Evolutionary conservation across 2,329 filamentous ascomycete species (phyloP).

Genomic region (Penicillium sp.): DNA sequence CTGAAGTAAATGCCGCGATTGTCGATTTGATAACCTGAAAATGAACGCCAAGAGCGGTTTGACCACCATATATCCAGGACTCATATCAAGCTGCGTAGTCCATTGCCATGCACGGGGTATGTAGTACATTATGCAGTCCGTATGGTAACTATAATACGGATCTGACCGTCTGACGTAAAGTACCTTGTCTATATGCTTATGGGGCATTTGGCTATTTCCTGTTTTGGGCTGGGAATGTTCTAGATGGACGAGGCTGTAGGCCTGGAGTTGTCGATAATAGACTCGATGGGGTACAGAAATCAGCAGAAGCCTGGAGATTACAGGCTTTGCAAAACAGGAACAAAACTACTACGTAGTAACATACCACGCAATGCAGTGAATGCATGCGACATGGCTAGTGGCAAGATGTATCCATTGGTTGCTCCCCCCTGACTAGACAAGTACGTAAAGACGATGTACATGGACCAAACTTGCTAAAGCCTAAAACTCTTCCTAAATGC

Average conservation of each 20-base stretch:
- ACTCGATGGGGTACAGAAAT: too few species aligned
- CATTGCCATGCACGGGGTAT: too few species aligned
- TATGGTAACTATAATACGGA: too few species aligned
- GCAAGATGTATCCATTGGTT: neutral
- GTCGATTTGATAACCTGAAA: too few species aligned
- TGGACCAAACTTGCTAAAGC: neutral
- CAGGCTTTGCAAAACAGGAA: neutral
- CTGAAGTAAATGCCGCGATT: too few species aligned
- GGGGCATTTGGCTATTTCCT: neutral
- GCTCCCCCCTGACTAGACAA: neutral
- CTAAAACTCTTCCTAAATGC: neutral
- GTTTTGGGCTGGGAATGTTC: neutral
- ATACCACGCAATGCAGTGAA: neutral
- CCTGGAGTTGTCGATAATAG: too few species aligned
- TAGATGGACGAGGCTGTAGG: neutral
- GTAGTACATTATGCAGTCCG: too few species aligned
- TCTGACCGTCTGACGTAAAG: too few species aligned
- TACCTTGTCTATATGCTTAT: neutral
- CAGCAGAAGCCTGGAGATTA: too few species aligned
- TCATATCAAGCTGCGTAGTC: too few species aligned
- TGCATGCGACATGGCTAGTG: neutral
- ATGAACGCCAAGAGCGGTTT: neutral
- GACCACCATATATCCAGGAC: neutral
- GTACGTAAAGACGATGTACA: neutral
- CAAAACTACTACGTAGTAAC: too few species aligned